Evolutionary conservation across 306 rosid genomes (phyloP).

Genomic region (Sechiopsis laciniata): DNA sequence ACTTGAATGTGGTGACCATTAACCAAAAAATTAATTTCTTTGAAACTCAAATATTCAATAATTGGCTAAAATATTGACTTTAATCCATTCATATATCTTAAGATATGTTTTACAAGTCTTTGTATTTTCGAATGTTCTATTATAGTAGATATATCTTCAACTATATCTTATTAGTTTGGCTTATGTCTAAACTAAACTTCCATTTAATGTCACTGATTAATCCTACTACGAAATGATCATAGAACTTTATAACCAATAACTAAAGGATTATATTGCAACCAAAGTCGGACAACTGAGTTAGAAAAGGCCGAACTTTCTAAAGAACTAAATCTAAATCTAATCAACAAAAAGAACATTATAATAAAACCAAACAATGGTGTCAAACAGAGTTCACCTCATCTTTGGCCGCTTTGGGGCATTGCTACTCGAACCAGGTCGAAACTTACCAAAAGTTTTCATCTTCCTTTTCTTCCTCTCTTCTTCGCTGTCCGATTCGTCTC

Average conservation of each 20-base stretch:
- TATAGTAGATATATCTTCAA: too few species aligned
- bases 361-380: constrained; percentile 3
- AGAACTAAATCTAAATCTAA: constrained; percentile 19
- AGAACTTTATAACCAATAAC: background rate
- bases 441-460: constrained; percentile 74
- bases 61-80: too few species aligned
- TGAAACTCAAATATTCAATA: too few species aligned
- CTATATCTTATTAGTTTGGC: too few species aligned
- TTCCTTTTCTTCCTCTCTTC: constrained; percentile 88
- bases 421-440: constrained; percentile 42
- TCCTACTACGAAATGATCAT: background rate
- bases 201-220: background rate
- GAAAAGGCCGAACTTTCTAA: constrained; percentile 3
- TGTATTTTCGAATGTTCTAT: too few species aligned
- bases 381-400: constrained; percentile 38
- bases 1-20: too few species aligned
- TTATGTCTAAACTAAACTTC: background rate
- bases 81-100: too few species aligned
- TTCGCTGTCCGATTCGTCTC: constrained; percentile 82
- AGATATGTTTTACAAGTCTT: too few species aligned
- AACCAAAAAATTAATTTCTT: too few species aligned
- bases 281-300: background rate
- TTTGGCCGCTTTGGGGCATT: constrained; percentile 59
- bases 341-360: constrained; percentile 14
- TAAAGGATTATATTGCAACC: constrained; percentile 15